These are phyloP conservation scores for Rhododendron williamsianum DNA, from an alignment of 148 eudicot genomes.

Conservation along the genomic window DNA sequence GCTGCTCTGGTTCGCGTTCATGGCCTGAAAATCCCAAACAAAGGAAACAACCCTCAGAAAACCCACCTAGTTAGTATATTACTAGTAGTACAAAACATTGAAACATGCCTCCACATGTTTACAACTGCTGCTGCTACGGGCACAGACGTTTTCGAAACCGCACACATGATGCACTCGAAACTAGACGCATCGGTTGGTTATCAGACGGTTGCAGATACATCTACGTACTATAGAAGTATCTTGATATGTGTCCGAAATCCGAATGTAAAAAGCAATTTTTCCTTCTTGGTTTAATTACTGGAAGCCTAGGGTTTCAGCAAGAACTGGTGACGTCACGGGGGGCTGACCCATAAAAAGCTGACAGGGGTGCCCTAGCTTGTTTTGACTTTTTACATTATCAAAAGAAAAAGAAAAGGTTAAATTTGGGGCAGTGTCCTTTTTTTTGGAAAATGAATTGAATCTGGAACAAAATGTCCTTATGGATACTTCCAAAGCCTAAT, in stretches of 20 bases:
- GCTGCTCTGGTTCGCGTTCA: conserved; percentile 78
- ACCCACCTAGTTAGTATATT: background rate
- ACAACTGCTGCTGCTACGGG: background rate
- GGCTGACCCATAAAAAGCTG: conserved; percentile 11
- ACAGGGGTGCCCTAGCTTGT: conserved; percentile 4
- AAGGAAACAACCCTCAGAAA: conserved; percentile 2
- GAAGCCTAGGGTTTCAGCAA: background rate
- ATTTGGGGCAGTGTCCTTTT: conserved; percentile 6
- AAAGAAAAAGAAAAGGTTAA: conserved; percentile 11
- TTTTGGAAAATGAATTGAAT: too few species aligned
- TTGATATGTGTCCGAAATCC: background rate
- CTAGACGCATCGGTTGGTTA: background rate
- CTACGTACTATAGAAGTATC: too few species aligned
- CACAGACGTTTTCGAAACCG: background rate
- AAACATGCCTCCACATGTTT: background rate
- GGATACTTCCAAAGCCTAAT: conserved; percentile 33
- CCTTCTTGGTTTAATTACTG: background rate
- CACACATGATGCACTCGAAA: background rate
- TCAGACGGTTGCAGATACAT: background rate
- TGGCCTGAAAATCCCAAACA: conserved; percentile 40
- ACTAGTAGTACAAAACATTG: background rate
- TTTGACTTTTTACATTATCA: conserved; percentile 19
- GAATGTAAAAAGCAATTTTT: background rate
- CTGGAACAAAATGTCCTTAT: conserved; percentile 17
- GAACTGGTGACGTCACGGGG: background rate